Base-by-base conservation (phyloP, 139 green algal genomes). In the Chloropicon primus region DNA sequence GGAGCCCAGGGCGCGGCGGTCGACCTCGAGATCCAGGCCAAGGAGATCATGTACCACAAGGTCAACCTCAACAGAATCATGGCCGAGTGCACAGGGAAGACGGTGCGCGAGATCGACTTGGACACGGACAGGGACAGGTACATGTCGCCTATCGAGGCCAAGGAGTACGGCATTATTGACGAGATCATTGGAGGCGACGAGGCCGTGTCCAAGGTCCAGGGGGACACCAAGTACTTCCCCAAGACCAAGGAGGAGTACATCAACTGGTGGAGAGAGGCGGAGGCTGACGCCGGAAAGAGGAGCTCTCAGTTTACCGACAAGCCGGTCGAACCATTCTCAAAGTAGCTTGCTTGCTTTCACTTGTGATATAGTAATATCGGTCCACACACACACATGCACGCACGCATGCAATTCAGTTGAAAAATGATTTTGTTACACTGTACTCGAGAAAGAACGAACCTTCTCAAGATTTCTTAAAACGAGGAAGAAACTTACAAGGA, bases 1-100 rank as follows among this genome's bases (percentile, higher is more conserved):
- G 95, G 95, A 2, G 94, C 94, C n/a, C 91, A 82, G 54, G 96
- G 96, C 41, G 41, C 79, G 74, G 91, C 91, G 0, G 90, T 94
- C n/a, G 91, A 96, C 81, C 91, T 96, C 73, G 91, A 93, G 84
- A 93, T 96, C 80, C 90, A 97, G 88, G 94, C 95, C 75, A 93
- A 93, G 79, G 95, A 99, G 85, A 99, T 99, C 85, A 97, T 99
- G 93, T 98, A 94, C 86, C 95, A 99, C 86, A 98, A 98, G 83
- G 90, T 87, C 54, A 98, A 97, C 86, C 85, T 99, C 53, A 98
- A 98, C 86, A 85, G 90, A 76, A 97, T 99, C 85, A 97, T 98
- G 91, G 84, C 93, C 2, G 89, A 93, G 21, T 94, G 93, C 89
- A 96, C 90, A 0, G 85, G 83, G 17, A 77, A 90, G 73, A 5